Percentiles rank a stretch among this genome's conserved stretches.
These are phyloP conservation scores for Pseudocercospora fijiensis DNA, from an alignment of 2,329 filamentous ascomycete genomes.

Conservation along the genomic window DNA sequence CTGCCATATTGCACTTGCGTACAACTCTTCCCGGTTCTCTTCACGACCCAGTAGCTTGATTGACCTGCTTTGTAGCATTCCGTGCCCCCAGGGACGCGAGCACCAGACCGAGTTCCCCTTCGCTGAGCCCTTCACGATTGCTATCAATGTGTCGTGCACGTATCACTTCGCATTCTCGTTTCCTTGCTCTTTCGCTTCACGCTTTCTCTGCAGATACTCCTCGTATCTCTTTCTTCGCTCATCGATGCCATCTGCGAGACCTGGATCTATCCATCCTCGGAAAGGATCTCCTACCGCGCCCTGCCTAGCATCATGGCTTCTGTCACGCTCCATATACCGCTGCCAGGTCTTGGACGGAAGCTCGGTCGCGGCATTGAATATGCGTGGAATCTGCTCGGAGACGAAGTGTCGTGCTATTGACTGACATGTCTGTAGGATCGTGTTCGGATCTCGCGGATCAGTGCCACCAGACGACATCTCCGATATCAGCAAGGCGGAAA, in stretches of 20 bases:
- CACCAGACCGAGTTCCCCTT: no score
- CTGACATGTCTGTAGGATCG: slow-evolving; percentile 20
- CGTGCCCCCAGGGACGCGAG: no score
- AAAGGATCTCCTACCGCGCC: slow-evolving; percentile 26
- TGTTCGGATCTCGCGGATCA: slow-evolving; percentile 20
- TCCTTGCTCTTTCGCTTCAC: neutral
- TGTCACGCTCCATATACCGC: slow-evolving; percentile 23
- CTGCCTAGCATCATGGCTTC: slow-evolving; percentile 24
- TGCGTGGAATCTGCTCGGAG: slow-evolving; percentile 19
- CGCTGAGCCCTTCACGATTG: no score
- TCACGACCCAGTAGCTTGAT: no score
- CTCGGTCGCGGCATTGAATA: slow-evolving; percentile 17
- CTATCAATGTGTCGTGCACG: no score
- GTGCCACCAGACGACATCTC: slow-evolving; percentile 15
- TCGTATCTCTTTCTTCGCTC: slow-evolving; percentile 18
- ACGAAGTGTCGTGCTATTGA: slow-evolving; percentile 15
- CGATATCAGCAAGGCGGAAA: neutral
- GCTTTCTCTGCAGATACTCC: slow-evolving; percentile 12
- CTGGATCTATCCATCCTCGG: slow-evolving; percentile 24
- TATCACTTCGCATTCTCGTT: neutral
- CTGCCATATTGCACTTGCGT: no score
- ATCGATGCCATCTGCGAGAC: slow-evolving; percentile 24
- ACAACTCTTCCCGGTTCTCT: no score
- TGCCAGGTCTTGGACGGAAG: slow-evolving; percentile 20
- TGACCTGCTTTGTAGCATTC: no score